Percentiles rank a stretch among this genome's conserved stretches.
Evolutionary conservation across 2,329 filamentous ascomycete species (phyloP).

Genomic region (Metarhizium guizhouense): DNA sequence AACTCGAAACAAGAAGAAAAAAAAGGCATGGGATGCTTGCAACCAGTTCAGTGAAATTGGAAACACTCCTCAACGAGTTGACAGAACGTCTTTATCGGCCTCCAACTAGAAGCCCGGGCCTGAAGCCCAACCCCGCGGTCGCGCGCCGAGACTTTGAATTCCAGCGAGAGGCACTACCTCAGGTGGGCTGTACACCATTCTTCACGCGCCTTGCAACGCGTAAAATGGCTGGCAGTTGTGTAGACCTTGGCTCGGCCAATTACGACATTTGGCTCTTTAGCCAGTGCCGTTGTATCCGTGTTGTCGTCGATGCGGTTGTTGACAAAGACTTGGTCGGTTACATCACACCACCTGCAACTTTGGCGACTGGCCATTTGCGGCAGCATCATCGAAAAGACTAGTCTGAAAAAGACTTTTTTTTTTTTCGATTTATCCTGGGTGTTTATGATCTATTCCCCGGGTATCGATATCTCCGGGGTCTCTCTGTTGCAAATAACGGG

Average conservation of each 20-base stretch:
- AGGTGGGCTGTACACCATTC: background rate
- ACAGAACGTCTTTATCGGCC: background rate
- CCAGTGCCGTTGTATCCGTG: background rate
- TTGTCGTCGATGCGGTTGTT: background rate
- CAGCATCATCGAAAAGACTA: too few relatives aligned
- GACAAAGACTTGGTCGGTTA: background rate
- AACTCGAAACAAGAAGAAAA: background rate
- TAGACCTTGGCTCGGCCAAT: background rate
- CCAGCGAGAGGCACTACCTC: constrained; percentile 12
- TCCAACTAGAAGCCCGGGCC: constrained; percentile 1
- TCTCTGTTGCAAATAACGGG: background rate
- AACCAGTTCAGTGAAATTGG: background rate
- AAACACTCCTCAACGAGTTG: background rate
- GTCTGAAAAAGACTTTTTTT: too few relatives aligned
- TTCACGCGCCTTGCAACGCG: background rate
- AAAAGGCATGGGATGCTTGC: background rate
- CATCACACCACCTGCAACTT: background rate
- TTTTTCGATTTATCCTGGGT: too few relatives aligned
- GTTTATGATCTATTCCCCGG: too few relatives aligned
- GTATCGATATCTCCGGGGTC: too few relatives aligned
- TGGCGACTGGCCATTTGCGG: background rate
- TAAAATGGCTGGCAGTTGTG: background rate
- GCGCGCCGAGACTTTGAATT: constrained; percentile 14
- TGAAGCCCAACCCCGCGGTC: constrained; percentile 8
- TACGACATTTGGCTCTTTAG: background rate